Evolutionary conservation across 2,329 filamentous ascomycete genomes (phyloP), one percentile per base, ranked within the genome.

Genomic region (Paracamarosporium sp.): DNA sequence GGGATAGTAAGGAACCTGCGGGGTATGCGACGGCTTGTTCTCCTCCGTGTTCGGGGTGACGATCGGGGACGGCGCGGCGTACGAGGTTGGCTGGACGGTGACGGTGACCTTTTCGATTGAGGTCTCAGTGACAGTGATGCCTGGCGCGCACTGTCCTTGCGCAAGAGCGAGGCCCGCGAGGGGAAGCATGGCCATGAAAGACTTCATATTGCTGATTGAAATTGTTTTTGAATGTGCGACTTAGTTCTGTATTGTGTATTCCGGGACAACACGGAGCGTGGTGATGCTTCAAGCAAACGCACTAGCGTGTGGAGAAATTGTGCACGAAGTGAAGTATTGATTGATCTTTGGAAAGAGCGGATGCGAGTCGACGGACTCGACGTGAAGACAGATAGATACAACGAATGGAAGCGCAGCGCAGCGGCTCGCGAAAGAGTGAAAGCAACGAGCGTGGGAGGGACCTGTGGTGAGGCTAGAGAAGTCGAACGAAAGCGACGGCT

Each of bases 371-470:
- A 56, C 24, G 25, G 53, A 56, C 54, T 56, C 41, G 25, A n/a
- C 35, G 35, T 51, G 30, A 56, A 45, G 40, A 45, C 28, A 38
- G 41, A 44, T 53, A 45, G 27, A 53, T 30, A 56, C 35, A 67
- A 65, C 48, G 65, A 70, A 65, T 62, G 63, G 59, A 66, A 68
- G 68, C 66, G 24, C 36, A 71, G 66, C 67, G 60, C 67, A 62
- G 61, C 57, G 65, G 70, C 70, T 67, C 67, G 65, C 61, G 57
- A 63, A 65, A 65, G 27, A 36, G 40, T 22, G 35, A 51, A 41
- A 28, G 31, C 25, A 59, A 43, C 15, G 53, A 56, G 43, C 20
- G 52, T 38, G 41, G 31, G 31, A 55, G 57, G 50, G 57, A 59
- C 53, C 48, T 43, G 15, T 50, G 45, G 38, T 48, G 15, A 53